Evolutionary conservation across 2,329 filamentous ascomycete species (phyloP).

Genomic region (Sporothrix dimorphospora): DNA sequence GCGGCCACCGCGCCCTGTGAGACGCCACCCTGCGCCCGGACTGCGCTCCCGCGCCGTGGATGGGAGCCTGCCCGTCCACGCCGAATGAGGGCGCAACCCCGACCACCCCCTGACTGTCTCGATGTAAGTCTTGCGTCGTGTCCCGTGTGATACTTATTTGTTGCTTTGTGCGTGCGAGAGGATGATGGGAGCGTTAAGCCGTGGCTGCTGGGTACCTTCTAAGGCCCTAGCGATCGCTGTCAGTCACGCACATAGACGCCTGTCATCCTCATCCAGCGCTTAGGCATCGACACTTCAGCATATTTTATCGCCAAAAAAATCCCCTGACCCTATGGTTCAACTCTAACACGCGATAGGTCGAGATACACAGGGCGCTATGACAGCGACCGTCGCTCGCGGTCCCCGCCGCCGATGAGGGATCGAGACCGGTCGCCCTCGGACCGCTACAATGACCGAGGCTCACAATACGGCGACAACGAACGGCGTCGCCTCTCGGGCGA

Average conservation of each 20-base stretch:
- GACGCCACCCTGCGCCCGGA: not conserved
- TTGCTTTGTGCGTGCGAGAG: not conserved
- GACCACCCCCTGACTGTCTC: slow-evolving; percentile 18
- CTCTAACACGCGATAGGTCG: slow-evolving; percentile 46
- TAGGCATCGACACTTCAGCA: not conserved
- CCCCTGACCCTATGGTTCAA: not conserved
- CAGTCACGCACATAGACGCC: not conserved
- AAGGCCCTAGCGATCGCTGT: not conserved
- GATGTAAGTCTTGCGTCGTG: slow-evolving; percentile 22
- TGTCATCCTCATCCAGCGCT: not conserved
- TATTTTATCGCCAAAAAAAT: not conserved
- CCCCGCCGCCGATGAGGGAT: slow-evolving; percentile 42
- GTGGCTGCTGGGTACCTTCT: not conserved
- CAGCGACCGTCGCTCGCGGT: slow-evolving; percentile 65
- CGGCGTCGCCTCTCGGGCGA: slow-evolving; percentile 69
- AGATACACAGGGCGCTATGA: slow-evolving; percentile 65
- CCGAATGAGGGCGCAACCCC: slow-evolving; percentile 22
- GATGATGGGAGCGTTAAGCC: not conserved
- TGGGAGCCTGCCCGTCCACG: slow-evolving; percentile 15
- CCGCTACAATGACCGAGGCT: slow-evolving; percentile 59
- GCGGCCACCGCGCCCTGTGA: not conserved
- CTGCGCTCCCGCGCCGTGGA: slow-evolving; percentile 21
- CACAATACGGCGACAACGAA: slow-evolving; percentile 65
- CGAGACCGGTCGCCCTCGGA: slow-evolving; percentile 69
- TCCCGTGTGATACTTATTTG: not conserved